Evolutionary conservation across 139 green algal genomes (phyloP), one percentile per base, ranked within the genome.

Genomic region (Tetratostichococcus sp.): DNA sequence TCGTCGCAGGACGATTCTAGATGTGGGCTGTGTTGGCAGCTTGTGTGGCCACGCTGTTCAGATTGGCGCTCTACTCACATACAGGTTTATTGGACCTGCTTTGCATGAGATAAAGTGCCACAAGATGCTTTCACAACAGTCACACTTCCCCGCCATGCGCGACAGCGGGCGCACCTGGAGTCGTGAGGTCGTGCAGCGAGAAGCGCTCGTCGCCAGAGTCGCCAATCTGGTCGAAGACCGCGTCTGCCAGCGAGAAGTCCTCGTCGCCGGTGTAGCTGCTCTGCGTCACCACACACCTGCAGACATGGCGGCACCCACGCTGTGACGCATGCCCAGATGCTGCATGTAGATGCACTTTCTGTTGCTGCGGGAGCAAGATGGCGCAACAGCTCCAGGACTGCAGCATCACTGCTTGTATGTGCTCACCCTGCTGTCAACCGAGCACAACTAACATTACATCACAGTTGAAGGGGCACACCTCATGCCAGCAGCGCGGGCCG

Each of bases 401-500:
- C n/a, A n/a, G n/a, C n/a, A n/a, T n/a, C n/a, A n/a, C n/a, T n/a
- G n/a, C n/a, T n/a, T n/a, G n/a, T n/a, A n/a, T n/a, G n/a, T n/a
- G n/a, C n/a, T n/a, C n/a, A n/a, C n/a, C n/a, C n/a, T n/a, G n/a
- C n/a, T n/a, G n/a, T n/a, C n/a, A n/a, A n/a, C n/a, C n/a, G n/a
- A n/a, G n/a, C n/a, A n/a, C n/a, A n/a, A n/a, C n/a, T n/a, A n/a
- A n/a, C n/a, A n/a, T n/a, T n/a, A n/a, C n/a, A 11, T 50, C 39
- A 50, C 11, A 11, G 39, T 6, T 50, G 39, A 11, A 50, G 39
- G 39, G 39, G 39, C 8, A 50, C 84, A 94, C 76, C 90, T 87
- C 95, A 98, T 99, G 72, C 95, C 95, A 0, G 96, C 96, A 25
- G 89, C 90, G 81, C 96, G 97, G 68, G 91, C 96, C 1, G 96